Percentiles rank a stretch among this genome's conserved stretches.
Conservation (phyloP, 108 stramenopile genomes). For the Cyclostephanos tholiformis region DNA sequence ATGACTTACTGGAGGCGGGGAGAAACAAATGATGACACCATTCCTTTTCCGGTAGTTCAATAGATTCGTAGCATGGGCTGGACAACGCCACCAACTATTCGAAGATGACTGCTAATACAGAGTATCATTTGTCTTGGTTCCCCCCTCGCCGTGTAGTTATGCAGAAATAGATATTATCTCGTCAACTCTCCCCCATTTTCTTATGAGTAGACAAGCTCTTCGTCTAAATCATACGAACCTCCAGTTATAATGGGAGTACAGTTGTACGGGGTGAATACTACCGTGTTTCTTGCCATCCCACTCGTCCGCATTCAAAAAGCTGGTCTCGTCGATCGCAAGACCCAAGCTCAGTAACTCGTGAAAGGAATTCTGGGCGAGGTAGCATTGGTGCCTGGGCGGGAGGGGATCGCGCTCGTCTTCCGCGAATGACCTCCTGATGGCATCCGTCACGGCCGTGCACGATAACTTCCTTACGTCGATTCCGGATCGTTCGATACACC, state of each 20-base stretch:
- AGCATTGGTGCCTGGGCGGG: constrained; percentile 21
- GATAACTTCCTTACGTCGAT: neutral
- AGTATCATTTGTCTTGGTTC: no score
- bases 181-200: no score
- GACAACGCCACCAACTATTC: neutral
- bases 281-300: neutral
- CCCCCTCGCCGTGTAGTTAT: no score
- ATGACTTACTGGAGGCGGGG: constrained; percentile 69
- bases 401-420: constrained; percentile 26
- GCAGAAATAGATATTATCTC: no score
- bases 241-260: constrained; percentile 5
- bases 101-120: constrained; percentile 1
- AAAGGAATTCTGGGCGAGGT: constrained; percentile 27
- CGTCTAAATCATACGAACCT: constrained; percentile 20
- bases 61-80: neutral
- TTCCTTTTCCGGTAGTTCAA: constrained; percentile 51
- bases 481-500: neutral
- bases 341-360: constrained; percentile 9
- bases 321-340: constrained; percentile 10
- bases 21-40: constrained; percentile 60
- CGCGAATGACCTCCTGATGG: constrained; percentile 24
- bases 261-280: neutral
- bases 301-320: constrained; percentile 17
- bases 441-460: constrained; percentile 3
- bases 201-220: no score